A percentile compares a stretch with the other conserved stretches of the same genome.
Conservation (phyloP, 2,329 filamentous ascomycete species). For the Fusarium sororula region DNA sequence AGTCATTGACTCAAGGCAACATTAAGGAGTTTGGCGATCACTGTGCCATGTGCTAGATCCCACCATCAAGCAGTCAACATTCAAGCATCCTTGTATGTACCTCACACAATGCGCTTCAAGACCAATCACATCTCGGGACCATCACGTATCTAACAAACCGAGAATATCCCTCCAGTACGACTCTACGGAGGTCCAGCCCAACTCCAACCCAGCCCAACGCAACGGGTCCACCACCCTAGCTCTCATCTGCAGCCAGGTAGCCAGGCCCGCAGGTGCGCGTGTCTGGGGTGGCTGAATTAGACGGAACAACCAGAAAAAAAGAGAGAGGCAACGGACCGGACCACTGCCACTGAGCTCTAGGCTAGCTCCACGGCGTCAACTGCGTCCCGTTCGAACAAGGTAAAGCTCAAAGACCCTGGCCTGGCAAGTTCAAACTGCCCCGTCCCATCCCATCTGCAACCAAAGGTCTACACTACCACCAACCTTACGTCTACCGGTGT, state of each 20-base stretch:
- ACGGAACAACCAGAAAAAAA: conserved; percentile 19
- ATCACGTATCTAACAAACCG: conserved; percentile 14
- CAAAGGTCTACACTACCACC: conserved; percentile 13
- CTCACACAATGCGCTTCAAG: neutral
- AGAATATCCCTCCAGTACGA: neutral
- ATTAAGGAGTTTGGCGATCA: conserved; percentile 3
- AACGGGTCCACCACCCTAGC: conserved; percentile 31
- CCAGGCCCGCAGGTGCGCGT: conserved; percentile 25
- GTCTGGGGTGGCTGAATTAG: conserved; percentile 40
- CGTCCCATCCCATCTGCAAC: conserved; percentile 33
- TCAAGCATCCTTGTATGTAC: neutral
- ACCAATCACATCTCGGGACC: conserved; percentile 19
- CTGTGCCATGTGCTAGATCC: neutral
- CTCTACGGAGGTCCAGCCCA: conserved; percentile 15
- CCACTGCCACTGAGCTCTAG: conserved; percentile 12
- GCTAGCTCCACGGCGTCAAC: conserved; percentile 31
- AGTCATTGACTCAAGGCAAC: neutral
- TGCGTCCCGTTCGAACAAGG: conserved; percentile 29
- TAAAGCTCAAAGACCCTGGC: conserved; percentile 36
- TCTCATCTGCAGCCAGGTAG: conserved; percentile 16
- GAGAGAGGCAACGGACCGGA: conserved; percentile 21
- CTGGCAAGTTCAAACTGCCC: conserved; percentile 32
- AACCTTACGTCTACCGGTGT: conserved; percentile 26
- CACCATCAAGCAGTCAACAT: neutral
- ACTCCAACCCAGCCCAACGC: conserved; percentile 27